Percentiles rank a stretch among this genome's conserved stretches.
phyloP scores from a whole-genome alignment of 2,329 filamentous ascomycete genomes.

The Chaetoscypha palmicola region DNA sequence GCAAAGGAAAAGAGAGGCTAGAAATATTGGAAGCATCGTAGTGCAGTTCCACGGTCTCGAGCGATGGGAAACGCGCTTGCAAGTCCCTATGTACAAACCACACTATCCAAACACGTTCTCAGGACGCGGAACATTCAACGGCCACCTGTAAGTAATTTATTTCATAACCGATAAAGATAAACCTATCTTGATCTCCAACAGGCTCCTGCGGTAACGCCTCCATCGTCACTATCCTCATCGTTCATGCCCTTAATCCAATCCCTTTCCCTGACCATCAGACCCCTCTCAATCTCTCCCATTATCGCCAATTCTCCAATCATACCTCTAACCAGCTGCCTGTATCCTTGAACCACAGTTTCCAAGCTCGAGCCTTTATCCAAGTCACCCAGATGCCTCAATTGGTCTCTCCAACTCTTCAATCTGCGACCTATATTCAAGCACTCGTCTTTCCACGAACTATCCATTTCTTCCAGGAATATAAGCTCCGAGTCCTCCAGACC shows the following conservation, averaged over 20 bases:
- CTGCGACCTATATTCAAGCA: constrained; percentile 44
- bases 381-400: constrained; percentile 41
- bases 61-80: too few relatives aligned
- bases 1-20: too few relatives aligned
- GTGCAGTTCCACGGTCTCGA: too few relatives aligned
- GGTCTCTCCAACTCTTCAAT: constrained; percentile 47
- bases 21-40: too few relatives aligned
- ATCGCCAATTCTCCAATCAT: constrained; percentile 57
- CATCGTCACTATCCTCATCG: constrained; percentile 26
- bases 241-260: constrained; percentile 53
- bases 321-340: constrained; percentile 42
- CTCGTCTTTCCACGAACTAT: constrained; percentile 52
- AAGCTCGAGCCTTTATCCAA: constrained; percentile 35
- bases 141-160: too few relatives aligned
- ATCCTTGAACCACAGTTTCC: constrained; percentile 41
- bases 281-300: constrained; percentile 56
- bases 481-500: constrained; percentile 31
- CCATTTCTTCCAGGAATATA: constrained; percentile 49
- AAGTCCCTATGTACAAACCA: too few relatives aligned
- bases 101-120: too few relatives aligned
- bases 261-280: constrained; percentile 48
- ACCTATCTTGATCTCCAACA: constrained; percentile 21
- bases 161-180: too few relatives aligned
- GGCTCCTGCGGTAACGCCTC: constrained; percentile 24
- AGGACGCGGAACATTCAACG: too few relatives aligned